phyloP scores from a whole-genome alignment of 78 protist species.

The Diacronema lutheri region DNA sequence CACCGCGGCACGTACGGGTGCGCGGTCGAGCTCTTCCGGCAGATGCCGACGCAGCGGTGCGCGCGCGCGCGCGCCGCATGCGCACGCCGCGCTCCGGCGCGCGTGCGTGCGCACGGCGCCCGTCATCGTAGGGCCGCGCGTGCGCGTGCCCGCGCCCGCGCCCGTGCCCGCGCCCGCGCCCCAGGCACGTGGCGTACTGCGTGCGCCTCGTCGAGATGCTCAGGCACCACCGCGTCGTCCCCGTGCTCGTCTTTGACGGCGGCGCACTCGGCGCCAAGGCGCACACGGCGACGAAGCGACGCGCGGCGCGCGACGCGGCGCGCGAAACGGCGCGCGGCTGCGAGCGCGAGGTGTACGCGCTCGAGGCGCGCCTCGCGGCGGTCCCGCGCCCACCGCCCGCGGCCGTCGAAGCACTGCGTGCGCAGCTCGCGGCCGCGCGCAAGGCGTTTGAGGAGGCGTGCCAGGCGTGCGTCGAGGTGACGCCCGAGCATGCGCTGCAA shows the following conservation, averaged over 20 bases:
- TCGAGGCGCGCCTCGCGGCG: no score
- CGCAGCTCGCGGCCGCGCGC: background rate
- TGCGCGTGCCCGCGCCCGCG: no score
- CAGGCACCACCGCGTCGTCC: no score
- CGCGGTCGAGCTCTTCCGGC: background rate
- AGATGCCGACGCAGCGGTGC: background rate
- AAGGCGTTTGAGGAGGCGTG: background rate
- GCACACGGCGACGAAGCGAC: background rate
- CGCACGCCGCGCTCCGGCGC: no score
- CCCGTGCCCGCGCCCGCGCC: no score
- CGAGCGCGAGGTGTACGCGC: background rate
- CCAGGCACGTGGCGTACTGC: background rate
- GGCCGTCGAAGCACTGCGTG: no score
- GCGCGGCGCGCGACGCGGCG: background rate
- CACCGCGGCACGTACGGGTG: slow-evolving; percentile 3
- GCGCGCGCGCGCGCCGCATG: no score
- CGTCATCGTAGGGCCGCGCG: no score
- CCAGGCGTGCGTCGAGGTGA: no score
- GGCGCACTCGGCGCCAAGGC: background rate
- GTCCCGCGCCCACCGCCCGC: background rate
- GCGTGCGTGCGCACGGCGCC: no score
- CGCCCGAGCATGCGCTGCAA: no score
- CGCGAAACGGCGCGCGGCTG: background rate
- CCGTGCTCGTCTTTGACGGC: slow-evolving; percentile 5
- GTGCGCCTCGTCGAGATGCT: background rate